These are phyloP conservation scores for Talaromyces sp. DNA, from an alignment of 2,329 filamentous ascomycete species.

Conservation along the genomic window DNA sequence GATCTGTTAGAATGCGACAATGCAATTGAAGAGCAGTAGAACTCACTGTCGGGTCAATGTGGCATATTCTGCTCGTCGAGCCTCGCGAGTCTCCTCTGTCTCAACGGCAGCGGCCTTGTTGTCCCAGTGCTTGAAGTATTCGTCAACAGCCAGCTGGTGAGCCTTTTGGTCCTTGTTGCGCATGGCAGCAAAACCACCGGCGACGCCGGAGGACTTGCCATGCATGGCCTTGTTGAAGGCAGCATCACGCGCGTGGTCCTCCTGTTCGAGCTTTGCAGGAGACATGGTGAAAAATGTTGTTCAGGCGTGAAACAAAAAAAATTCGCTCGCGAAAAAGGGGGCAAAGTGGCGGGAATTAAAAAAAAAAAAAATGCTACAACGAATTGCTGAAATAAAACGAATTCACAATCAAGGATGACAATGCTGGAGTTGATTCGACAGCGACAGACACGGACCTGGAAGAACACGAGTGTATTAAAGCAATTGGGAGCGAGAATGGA, in stretches of 20 bases:
- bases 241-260: constrained; percentile 81
- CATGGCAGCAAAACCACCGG: constrained; percentile 76
- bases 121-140: constrained; percentile 97
- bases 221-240: constrained; percentile 88
- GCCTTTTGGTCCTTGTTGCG: constrained; percentile 73
- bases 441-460: neutral
- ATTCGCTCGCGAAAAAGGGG: constrained; percentile 2
- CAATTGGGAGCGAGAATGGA: neutral
- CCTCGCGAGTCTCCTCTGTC: constrained; percentile 74
- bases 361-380: constrained; percentile 12
- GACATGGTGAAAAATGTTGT: constrained; percentile 39
- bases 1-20: neutral
- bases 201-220: constrained; percentile 59
- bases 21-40: neutral
- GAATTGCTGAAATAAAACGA: neutral
- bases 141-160: constrained; percentile 75
- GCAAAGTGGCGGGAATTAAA: neutral
- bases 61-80: constrained; percentile 81
- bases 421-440: neutral
- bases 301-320: neutral
- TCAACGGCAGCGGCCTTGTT: constrained; percentile 73
- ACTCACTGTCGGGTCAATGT: constrained; percentile 86
- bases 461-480: neutral
- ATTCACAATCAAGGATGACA: neutral
- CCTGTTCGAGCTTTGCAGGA: constrained; percentile 62